Evolutionary conservation across 257 asterid species (phyloP).

Genomic region (Primulina tabacum): DNA sequence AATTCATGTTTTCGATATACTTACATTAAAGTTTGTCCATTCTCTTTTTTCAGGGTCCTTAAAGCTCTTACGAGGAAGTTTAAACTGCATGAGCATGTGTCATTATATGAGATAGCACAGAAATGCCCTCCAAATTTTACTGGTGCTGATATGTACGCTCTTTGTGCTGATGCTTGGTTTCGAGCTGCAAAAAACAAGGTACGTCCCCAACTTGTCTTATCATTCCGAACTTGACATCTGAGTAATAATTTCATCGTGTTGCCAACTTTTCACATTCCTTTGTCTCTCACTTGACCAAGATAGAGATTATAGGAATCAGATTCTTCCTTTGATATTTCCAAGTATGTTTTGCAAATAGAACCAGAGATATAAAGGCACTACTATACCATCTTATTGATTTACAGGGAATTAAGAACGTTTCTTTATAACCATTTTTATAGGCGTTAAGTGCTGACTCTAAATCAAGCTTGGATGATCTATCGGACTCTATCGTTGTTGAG

Average conservation of each 20-base stretch:
- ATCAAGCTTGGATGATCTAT: conserved; percentile 38
- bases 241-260: not conserved
- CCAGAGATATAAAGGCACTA: not conserved
- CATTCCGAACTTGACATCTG: not conserved
- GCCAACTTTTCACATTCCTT: not conserved
- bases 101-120: conserved; percentile 66
- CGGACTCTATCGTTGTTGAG: conserved; percentile 58
- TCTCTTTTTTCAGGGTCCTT: conserved; percentile 61
- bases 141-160: conserved; percentile 97
- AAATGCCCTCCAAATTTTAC: conserved; percentile 94
- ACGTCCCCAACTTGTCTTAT: conserved; percentile 13
- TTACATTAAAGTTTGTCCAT: conserved; percentile 13
- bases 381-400: not conserved
- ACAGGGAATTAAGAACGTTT: conserved; percentile 1
- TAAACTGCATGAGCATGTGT: conserved; percentile 70
- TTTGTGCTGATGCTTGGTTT: conserved; percentile 99
- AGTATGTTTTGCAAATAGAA: not conserved
- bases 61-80: conserved; percentile 87
- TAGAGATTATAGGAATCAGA: not conserved
- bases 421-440: conserved; percentile 31
- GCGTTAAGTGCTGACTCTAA: conserved; percentile 47
- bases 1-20: not conserved
- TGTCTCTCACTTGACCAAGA: not conserved
- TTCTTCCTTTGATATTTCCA: conserved; percentile 1
- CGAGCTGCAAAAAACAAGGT: conserved; percentile 90